A percentile compares a stretch with the other conserved stretches of the same genome.
These are phyloP conservation scores for Rhizopogon rudus DNA, from an alignment of 768 basidiomycete species.

Conservation along the genomic window DNA sequence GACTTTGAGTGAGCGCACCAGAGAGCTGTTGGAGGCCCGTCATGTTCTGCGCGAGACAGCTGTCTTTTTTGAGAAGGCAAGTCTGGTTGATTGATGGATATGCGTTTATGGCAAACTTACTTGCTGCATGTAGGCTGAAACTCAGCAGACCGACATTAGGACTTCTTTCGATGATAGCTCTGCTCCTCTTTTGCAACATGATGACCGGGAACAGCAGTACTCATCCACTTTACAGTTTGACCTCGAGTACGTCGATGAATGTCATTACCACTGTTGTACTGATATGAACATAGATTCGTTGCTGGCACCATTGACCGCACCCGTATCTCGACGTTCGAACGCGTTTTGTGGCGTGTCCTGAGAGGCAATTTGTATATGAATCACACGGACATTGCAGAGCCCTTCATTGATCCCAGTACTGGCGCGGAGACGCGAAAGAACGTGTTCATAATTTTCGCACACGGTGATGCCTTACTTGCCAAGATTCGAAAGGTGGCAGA, in stretches of 20 bases:
- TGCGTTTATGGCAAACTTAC: constrained; percentile 6
- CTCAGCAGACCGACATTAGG: constrained; percentile 73
- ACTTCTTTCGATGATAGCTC: constrained; percentile 89
- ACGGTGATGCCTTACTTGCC: constrained; percentile 85
- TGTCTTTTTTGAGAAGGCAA: constrained; percentile 87
- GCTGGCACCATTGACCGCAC: constrained; percentile 94
- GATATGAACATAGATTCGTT: constrained; percentile 60
- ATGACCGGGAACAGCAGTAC: constrained; percentile 73
- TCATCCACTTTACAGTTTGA: constrained; percentile 64
- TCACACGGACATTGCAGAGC: constrained; percentile 89
- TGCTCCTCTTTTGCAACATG: constrained; percentile 87
- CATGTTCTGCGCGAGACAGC: constrained; percentile 94
- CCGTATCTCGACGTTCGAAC: constrained; percentile 90
- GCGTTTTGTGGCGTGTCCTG: constrained; percentile 96
- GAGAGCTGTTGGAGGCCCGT: constrained; percentile 89
- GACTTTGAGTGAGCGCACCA: constrained; percentile 76
- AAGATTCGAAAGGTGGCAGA: constrained; percentile 99
- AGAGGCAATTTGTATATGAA: constrained; percentile 99
- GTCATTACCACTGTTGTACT: background rate
- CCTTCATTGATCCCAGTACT: constrained; percentile 84
- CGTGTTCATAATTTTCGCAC: constrained; percentile 99
- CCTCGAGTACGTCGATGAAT: constrained; percentile 61
- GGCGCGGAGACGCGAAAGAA: constrained; percentile 89
- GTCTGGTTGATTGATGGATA: constrained; percentile 14
- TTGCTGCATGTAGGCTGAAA: constrained; percentile 55